Conservation (phyloP, 305 asterid species). For the Fraxinus dipetala region DNA sequence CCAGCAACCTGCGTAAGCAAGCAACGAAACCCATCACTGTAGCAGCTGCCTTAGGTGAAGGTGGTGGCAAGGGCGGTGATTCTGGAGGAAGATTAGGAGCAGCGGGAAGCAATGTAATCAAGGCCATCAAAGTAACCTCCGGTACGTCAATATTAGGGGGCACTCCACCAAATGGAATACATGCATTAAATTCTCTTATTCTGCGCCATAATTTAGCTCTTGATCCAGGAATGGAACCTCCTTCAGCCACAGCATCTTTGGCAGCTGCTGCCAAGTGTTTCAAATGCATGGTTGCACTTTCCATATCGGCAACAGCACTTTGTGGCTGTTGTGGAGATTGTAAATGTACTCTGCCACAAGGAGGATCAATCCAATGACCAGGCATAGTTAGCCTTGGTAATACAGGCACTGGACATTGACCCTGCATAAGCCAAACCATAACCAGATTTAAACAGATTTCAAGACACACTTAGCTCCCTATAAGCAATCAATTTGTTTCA, state of each 20-base stretch:
- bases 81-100: constrained; percentile 96
- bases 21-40: constrained; percentile 91
- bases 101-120: constrained; percentile 95
- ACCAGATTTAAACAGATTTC: constrained; percentile 23
- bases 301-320: constrained; percentile 59
- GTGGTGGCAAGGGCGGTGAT: constrained; percentile 93
- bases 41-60: constrained; percentile 99
- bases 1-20: constrained; percentile 87
- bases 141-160: constrained; percentile 90
- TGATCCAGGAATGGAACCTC: constrained; percentile 99
- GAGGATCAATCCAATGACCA: constrained; percentile 97
- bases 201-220: constrained; percentile 99
- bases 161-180: constrained; percentile 84
- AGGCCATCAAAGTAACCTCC: constrained; percentile 97
- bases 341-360: constrained; percentile 87
- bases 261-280: constrained; percentile 97
- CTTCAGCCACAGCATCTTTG: constrained; percentile 97
- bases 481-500: constrained; percentile 18
- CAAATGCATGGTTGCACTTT: constrained; percentile 79
- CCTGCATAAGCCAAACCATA: constrained; percentile 52
- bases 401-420: constrained; percentile 85
- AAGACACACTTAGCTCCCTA: neutral
- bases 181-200: constrained; percentile 96
- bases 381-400: constrained; percentile 98
- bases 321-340: constrained; percentile 49